Evolutionary conservation across 805 yeast species (phyloP), one percentile per base, ranked within the genome.

Genomic region (Ogataea corticis): DNA sequence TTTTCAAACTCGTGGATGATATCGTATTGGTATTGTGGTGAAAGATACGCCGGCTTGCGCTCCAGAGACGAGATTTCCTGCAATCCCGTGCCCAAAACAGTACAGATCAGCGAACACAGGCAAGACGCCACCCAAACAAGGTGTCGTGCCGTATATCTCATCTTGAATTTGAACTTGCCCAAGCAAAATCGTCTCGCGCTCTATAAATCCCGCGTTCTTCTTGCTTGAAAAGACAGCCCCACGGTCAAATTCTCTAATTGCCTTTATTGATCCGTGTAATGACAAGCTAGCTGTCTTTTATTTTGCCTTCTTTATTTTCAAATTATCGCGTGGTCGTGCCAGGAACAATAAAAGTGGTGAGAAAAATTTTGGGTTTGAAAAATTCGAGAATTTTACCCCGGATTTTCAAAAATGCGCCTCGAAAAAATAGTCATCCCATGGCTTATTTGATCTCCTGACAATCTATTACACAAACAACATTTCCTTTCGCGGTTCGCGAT

Each of bases 1-100:
- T 51, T 56, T 25, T 52, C 50, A 33, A 65, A 66, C 45, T 65
- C 56, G 37, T 65, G 69, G 16, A 57, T 57, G 28, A 50, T 58
- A 19, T 57, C 51, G 38, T 57, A 59, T 5, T 50, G 33, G 44
- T 53, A 57, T 34, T 60, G 65, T 10, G 61, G 55, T n/a, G 61
- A 50, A 5, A 49, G 39, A 13, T 42, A 37, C 4, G 45, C 45
- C 18, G 63, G 63, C 39, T 58, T 59, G 21, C 49, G 52, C 23
- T 55, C 60, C 19, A 57, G 47, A 4, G 58, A 54, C 14, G 59
- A 48, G 2, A 51, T 39, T 32, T 51, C 51, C 23, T 35, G 36
- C 28, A 56, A 36, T 4, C 56, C 51, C 3, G 50, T 41, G 3
- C 44, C 51, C 15, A 35, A 13, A 31, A 33, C 49, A 13, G 27